Evolutionary conservation across 495 filamentous ascomycete genomes (phyloP), one percentile per base, ranked within the genome.

Genomic region (Xylaria acuta): DNA sequence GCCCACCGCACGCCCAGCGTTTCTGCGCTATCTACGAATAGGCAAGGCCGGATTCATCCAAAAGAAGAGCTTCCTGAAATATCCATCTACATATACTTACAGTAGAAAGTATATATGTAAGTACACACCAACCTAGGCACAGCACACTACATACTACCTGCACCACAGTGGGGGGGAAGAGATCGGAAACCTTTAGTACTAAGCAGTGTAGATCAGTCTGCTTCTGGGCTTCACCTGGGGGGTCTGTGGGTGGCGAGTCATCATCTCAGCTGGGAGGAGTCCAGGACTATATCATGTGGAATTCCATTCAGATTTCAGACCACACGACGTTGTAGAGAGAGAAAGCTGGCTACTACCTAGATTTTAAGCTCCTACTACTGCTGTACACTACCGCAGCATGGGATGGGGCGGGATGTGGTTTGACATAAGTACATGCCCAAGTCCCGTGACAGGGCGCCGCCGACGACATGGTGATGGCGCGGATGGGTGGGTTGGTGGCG

Each of bases 361-460:
- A n/a, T n/a, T 51, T 1, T 25, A 9, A 51, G 47, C 47, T 51
- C 47, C n/a, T n/a, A n/a, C n/a, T n/a, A n/a, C n/a, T n/a, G n/a
- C n/a, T n/a, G n/a, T n/a, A n/a, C n/a, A n/a, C n/a, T 51, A 51
- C 47, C 6, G 7, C 25, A 51, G 47, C 47, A 7, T 60, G 34
- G 58, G 58, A n/a, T 30, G 53, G 53, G n/a, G n/a, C n/a, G n/a
- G n/a, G 25, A 56, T 56, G 9, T 67, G 47, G 34, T 47, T n/a
- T 56, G n/a, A 47, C 30, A 67, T 41, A 38, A 67, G 30, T 65
- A 56, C 53, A 56, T 25, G 2, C 5, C 8, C 47, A 67, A 22
- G 56, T 53, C 43, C 60, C 59, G 34, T 64, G 45, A 64, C 45
- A 9, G 30, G n/a, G 34, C 47, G 59, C 59, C 69, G 68, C 68